Evolutionary conservation across 345 rosid genomes (phyloP), one percentile per base, ranked within the genome.

Genomic region (Brassica rapa): DNA sequence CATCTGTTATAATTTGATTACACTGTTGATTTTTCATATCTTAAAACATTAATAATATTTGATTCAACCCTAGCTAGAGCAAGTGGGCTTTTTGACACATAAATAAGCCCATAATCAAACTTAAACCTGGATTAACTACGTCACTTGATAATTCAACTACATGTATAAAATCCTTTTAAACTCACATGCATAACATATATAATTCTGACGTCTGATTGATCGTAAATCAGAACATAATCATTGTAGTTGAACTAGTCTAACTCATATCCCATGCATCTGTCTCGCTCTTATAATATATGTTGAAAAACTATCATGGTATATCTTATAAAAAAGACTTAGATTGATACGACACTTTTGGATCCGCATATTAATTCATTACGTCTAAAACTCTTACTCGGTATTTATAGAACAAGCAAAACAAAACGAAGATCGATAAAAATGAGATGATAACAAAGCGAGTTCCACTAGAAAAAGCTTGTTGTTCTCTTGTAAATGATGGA

Each of bases 321-420:
- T 53, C 37, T 74, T 62, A 33, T 24, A 7, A 64, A 51, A 51
- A 19, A 74, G 51, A 37, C 35, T 61, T 51, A 71, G 69, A 75
- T 46, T 75, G 80, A 70, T 70, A 70, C 77, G 77, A 70, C 73
- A 43, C 11, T 64, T 57, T 65, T 24, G 76, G 83, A 7, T 76
- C 80, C 76, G 32, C 76, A 0, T 24, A 24, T 66, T 32, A 80
- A 25, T 70, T 75, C 63, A 65, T 80, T 80, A 57, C 83, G 80
- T 75, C 77, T 75, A 46, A 56, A 75, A 75, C 83, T 80, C 80
- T 60, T 70, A 32, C 33, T 33, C 37, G 15, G 33, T 80, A 79
- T 79, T 68, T 68, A 73, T 73, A 51, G 78, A 73, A 68, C 29
- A 74, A 79, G 65, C 24, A 39, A 68, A 68, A 68, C 53, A 46